Conservation (phyloP, 306 rosid species). For the Acacia melanoxylon region DNA sequence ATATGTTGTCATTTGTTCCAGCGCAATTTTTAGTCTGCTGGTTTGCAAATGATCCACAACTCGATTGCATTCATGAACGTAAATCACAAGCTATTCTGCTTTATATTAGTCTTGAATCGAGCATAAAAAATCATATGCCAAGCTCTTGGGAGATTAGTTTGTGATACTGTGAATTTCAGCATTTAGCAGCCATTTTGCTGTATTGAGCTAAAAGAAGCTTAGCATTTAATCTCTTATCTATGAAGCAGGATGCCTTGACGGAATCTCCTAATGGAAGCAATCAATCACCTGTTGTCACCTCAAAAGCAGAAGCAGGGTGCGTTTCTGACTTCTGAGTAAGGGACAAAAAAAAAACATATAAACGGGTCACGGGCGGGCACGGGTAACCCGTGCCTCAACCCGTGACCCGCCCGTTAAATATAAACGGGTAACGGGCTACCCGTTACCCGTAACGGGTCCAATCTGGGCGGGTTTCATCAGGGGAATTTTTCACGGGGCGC, state of each 20-base stretch:
- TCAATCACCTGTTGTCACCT: fast-evolving
- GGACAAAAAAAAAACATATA: no score
- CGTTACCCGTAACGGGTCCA: no score
- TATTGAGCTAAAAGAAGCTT: neutral
- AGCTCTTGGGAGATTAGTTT: neutral
- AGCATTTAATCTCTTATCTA: constrained; percentile 13
- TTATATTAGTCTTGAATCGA: neutral
- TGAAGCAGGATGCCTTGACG: constrained; percentile 65
- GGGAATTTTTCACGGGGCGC: no score
- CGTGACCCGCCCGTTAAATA: no score
- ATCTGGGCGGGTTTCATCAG: no score
- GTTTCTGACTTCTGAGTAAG: no score
- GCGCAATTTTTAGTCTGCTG: neutral
- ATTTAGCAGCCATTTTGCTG: no score
- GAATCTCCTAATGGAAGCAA: constrained; percentile 33
- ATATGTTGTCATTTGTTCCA: constrained; percentile 5
- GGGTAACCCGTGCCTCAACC: no score
- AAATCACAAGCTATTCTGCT: neutral
- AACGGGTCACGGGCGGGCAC: no score
- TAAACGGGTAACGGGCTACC: no score
- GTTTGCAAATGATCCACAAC: neutral
- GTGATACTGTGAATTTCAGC: neutral
- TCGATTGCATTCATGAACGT: neutral
- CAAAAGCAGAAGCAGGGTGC: no score
- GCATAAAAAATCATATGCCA: neutral